Base-by-base conservation (phyloP, 495 filamentous ascomycete genomes). In the Penicillium herquei region DNA sequence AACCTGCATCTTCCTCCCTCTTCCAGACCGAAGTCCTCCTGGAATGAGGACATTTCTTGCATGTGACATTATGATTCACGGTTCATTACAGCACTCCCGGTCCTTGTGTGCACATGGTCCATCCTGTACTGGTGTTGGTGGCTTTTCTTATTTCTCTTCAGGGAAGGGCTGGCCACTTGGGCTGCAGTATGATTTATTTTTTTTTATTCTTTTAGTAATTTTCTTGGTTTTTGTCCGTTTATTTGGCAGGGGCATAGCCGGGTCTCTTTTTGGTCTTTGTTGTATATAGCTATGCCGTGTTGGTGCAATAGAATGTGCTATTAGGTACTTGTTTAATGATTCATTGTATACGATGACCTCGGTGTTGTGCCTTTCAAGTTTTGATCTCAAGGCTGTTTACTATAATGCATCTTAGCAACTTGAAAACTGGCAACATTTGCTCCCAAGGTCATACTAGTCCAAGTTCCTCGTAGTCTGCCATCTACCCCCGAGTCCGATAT, bases 11-110 rank as follows among this genome's bases (percentile, higher is more conserved):
- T n/a, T 12, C 14, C 17, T 8, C 11, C 11, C 14, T 42, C 45
- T 26, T 37, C 45, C 34, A 7, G 16, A 40, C 8, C 16, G 37
- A 51, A 41, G 54, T 35, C 16, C 13, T 10, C 17, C 49, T 51
- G 56, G 52, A 49, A 46, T 37, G 43, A 5, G 12, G 14, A 14
- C 43, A 32, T 49, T 49, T 56, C 49, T 59, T 58, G 64, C 62
- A 72, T 69, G 62, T 70, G 63, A 59, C 54, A 66, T 60, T 68
- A 65, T 65, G 66, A 71, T 62, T 63, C 59, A 72, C 59, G 67
- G 66, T 70, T 70, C 63, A 63, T 71, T 66, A 58, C 63, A 69
- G 59, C 62, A 55, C 48, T 46, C 54, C 39, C 21, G 44, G 61
- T 47, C 30, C 39, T 57, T 57, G 17, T 57, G 48, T 59, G 21